Evolutionary conservation across 352 stramenopile species (phyloP).

Genomic region (Thraustochytrium striatum): DNA sequence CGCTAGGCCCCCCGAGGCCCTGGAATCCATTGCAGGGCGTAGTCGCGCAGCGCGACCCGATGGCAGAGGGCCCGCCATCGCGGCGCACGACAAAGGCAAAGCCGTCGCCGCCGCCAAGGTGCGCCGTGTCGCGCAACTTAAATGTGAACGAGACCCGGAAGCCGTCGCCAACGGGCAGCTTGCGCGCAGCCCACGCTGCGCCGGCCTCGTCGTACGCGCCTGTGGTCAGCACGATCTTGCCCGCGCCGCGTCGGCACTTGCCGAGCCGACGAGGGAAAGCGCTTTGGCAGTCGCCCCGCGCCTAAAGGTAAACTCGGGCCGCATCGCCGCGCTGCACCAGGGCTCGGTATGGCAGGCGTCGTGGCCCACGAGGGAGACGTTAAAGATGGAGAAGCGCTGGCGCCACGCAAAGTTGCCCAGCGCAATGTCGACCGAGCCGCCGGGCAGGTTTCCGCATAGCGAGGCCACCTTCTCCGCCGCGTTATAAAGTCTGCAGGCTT

Average conservation of each 20-base stretch:
- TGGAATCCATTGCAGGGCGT: constrained; percentile 21
- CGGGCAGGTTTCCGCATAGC: neutral
- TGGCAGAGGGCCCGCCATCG: neutral
- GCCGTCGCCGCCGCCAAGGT: constrained; percentile 14
- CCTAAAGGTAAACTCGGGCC: too few relatives aligned
- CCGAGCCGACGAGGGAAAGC: too few relatives aligned
- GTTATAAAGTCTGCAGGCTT: constrained; percentile 37
- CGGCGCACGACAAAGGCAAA: constrained; percentile 30
- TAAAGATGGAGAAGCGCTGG: constrained; percentile 16
- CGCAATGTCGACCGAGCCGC: neutral
- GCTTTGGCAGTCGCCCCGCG: too few relatives aligned
- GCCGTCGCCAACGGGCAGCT: neutral
- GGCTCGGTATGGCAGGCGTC: constrained; percentile 8
- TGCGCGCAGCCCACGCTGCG: neutral
- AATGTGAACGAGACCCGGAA: constrained; percentile 19
- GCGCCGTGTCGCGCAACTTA: neutral
- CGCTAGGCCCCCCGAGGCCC: constrained; percentile 1
- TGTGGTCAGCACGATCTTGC: constrained; percentile 30
- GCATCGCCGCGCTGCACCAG: neutral
- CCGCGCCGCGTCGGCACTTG: too few relatives aligned
- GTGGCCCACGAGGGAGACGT: constrained; percentile 9
- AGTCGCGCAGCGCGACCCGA: neutral
- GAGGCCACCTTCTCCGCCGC: constrained; percentile 1
- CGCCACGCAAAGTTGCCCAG: constrained; percentile 17
- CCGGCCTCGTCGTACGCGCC: neutral